A percentile compares a stretch with the other conserved stretches of the same genome.
Evolutionary conservation across 257 asterid genomes (phyloP).

Genomic region (Avicennia marina): DNA sequence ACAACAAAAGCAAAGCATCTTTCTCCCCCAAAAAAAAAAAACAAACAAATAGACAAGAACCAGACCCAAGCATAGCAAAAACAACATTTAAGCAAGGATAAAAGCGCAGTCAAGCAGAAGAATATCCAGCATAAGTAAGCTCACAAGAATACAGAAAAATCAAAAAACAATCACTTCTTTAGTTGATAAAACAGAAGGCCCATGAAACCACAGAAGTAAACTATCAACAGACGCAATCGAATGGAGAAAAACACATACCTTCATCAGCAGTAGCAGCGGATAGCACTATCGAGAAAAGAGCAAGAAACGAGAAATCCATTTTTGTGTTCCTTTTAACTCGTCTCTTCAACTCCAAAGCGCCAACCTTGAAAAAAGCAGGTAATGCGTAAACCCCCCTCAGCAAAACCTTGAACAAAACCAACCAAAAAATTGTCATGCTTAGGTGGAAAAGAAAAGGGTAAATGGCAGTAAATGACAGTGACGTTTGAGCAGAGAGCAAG

Average conservation of each 20-base stretch:
- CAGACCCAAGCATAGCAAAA: neutral
- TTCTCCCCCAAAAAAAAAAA: no score
- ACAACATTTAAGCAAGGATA: neutral
- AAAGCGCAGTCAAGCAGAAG: no score
- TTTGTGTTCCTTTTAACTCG: neutral
- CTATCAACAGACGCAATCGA: neutral
- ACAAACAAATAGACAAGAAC: neutral
- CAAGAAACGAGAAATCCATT: conserved; percentile 35
- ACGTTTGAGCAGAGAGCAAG: neutral
- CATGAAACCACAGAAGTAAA: neutral
- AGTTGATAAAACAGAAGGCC: no score
- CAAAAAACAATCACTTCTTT: no score
- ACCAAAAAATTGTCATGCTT: conserved; percentile 6
- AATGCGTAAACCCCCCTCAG: no score
- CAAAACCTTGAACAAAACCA: conserved; percentile 12
- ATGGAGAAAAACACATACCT: conserved; percentile 36
- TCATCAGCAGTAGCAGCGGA: conserved; percentile 59
- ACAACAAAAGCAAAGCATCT: no score
- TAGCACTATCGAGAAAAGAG: conserved; percentile 29
- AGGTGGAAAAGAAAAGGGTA: neutral
- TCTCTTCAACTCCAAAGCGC: no score
- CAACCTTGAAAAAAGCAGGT: no score
- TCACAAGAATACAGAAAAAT: no score
- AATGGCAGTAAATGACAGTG: neutral
- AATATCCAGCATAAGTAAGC: no score